Conservation (phyloP, 2,329 filamentous ascomycete species). For the Paecilomyces fulvus region DNA sequence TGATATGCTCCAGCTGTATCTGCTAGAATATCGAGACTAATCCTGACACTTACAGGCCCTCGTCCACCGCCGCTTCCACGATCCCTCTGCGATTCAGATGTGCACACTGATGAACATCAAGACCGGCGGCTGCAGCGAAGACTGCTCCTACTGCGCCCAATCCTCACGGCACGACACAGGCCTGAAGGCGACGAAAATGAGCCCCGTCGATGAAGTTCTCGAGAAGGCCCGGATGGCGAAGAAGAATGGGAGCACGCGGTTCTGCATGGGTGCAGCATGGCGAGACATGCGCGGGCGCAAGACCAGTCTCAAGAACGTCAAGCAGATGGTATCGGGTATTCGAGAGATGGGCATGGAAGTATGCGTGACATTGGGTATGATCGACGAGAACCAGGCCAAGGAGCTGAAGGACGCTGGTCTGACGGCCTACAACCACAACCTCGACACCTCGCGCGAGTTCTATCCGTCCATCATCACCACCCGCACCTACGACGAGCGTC, state of each 20-base stretch:
- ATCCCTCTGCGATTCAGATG: constrained; percentile 75
- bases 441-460: constrained; percentile 83
- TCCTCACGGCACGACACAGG: constrained; percentile 69
- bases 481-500: constrained; percentile 75
- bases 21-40: constrained; percentile 3
- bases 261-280: constrained; percentile 95
- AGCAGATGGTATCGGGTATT: constrained; percentile 76
- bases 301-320: constrained; percentile 73
- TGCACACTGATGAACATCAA: constrained; percentile 98
- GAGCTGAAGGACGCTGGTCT: constrained; percentile 76
- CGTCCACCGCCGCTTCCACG: constrained; percentile 77
- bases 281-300: constrained; percentile 88
- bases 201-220: constrained; percentile 71
- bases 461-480: constrained; percentile 83
- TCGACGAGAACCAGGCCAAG: constrained; percentile 69
- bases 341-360: constrained; percentile 77
- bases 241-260: constrained; percentile 76
- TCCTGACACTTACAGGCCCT: constrained; percentile 47
- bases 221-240: constrained; percentile 68
- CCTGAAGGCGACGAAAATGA: constrained; percentile 67
- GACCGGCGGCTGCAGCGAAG: constrained; percentile 82
- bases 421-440: constrained; percentile 90
- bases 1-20: background rate
- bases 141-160: constrained; percentile 87
- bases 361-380: constrained; percentile 92